Evolutionary conservation across 352 stramenopile genomes (phyloP).

Genomic region (Globisporangium nunn): DNA sequence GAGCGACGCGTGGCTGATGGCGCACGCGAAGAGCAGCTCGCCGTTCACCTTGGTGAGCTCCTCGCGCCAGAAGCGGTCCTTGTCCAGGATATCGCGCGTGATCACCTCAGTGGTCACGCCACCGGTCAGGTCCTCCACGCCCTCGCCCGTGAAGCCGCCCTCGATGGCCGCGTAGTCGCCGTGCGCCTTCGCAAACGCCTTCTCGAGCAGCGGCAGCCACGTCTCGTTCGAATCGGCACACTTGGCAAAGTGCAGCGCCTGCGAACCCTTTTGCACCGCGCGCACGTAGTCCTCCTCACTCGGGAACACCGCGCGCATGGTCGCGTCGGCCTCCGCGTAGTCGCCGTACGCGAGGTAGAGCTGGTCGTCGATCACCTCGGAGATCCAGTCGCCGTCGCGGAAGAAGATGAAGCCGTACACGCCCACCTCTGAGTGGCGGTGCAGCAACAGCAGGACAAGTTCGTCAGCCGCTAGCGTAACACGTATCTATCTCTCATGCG

Average conservation of each 20-base stretch:
- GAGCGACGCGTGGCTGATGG: conserved; percentile 14
- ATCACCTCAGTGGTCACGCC: conserved; percentile 32
- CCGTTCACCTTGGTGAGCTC: conserved; percentile 30
- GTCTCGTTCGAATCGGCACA: conserved; percentile 55
- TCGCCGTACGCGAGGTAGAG: conserved; percentile 23
- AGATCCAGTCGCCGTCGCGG: conserved; percentile 39
- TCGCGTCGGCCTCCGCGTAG: conserved; percentile 17
- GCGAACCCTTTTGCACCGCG: conserved; percentile 24
- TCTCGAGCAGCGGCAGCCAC: conserved; percentile 83
- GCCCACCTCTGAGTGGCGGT: conserved; percentile 18
- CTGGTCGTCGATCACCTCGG: conserved; percentile 39
- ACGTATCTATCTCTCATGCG: too few relatives aligned
- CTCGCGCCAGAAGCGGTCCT: conserved; percentile 28
- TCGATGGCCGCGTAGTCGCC: conserved; percentile 66
- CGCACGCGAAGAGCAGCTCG: conserved; percentile 30
- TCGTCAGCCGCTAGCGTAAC: background rate
- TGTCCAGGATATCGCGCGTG: conserved; percentile 27
- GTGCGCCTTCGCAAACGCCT: conserved; percentile 79
- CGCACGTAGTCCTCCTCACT: conserved; percentile 21
- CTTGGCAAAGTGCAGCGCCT: conserved; percentile 31
- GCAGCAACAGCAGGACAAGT: background rate
- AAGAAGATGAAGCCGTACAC: conserved; percentile 53
- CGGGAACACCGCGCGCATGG: conserved; percentile 18
- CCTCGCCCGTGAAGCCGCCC: conserved; percentile 42
- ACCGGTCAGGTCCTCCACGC: conserved; percentile 35